Conservation (phyloP, 2,329 filamentous ascomycete genomes). For the Cytospora piceae region DNA sequence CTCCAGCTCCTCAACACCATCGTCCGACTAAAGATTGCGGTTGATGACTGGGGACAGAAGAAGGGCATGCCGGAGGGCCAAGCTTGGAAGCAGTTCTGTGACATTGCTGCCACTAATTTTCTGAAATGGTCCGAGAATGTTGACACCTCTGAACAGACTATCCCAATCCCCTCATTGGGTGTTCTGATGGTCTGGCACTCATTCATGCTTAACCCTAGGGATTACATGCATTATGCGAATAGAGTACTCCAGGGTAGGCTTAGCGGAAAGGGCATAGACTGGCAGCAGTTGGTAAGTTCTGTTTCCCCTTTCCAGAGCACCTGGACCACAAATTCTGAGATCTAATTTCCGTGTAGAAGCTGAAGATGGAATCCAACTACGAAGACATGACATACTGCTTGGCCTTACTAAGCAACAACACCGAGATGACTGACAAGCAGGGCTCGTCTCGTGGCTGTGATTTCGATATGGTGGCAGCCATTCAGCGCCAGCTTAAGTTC, state of each 20-base stretch:
- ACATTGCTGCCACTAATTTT: slow-evolving; percentile 6
- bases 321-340: background rate
- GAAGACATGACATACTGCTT: background rate
- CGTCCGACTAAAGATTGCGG: background rate
- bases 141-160: slow-evolving; percentile 4
- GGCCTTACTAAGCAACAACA: background rate
- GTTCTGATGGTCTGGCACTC: slow-evolving; percentile 18
- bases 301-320: background rate
- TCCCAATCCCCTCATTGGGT: background rate
- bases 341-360: background rate
- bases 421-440: too few species aligned
- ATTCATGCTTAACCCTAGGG: slow-evolving; percentile 16
- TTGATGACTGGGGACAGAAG: background rate
- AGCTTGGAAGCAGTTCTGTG: slow-evolving; percentile 8
- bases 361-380: background rate
- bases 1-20: slow-evolving; percentile 8
- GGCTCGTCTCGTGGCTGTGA: background rate
- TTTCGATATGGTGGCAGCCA: slow-evolving; percentile 19
- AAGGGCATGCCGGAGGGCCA: background rate
- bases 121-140: slow-evolving; percentile 6
- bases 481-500: slow-evolving; percentile 12
- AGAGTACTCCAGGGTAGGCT: background rate
- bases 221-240: background rate
- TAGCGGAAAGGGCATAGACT: slow-evolving; percentile 9
- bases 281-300: slow-evolving; percentile 4